A percentile compares a stretch with the other conserved stretches of the same genome.
phyloP scores from a whole-genome alignment of 148 eudicot species.

The Vaccinium corymbosum region DNA sequence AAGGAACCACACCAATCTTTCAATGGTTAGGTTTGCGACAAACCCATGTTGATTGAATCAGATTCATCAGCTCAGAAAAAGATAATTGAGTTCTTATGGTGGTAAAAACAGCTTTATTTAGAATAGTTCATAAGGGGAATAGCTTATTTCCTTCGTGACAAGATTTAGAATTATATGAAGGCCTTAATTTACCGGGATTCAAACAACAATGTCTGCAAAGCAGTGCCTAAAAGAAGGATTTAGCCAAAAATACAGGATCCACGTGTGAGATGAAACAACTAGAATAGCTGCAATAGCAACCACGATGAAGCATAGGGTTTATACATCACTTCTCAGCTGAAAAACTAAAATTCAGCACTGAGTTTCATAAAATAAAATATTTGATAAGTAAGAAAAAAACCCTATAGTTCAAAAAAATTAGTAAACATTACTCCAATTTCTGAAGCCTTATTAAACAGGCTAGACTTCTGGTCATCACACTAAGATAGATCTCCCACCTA shows the following conservation, averaged over 20 bases:
- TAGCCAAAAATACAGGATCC: slow-evolving; percentile 7
- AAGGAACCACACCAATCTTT: not conserved
- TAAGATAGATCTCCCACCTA: not conserved
- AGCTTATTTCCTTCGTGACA: not conserved
- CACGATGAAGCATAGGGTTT: slow-evolving; percentile 9
- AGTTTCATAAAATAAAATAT: not conserved
- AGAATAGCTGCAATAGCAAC: not conserved
- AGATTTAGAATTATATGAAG: not conserved
- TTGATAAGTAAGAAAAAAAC: too few species aligned
- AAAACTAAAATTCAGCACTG: slow-evolving; percentile 7
- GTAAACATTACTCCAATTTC: not conserved
- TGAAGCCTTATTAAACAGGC: not conserved
- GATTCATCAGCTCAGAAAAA: not conserved
- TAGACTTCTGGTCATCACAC: not conserved
- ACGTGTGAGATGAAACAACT: not conserved
- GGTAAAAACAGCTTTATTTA: not conserved
- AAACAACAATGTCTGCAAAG: not conserved
- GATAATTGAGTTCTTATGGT: not conserved
- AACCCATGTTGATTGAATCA: not conserved
- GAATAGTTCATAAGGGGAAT: not conserved
- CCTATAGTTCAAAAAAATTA: too few species aligned
- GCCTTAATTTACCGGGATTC: not conserved
- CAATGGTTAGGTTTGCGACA: not conserved
- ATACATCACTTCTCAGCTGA: slow-evolving; percentile 12
- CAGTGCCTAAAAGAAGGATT: not conserved